Percentiles rank a stretch among this genome's conserved stretches.
Conservation (phyloP, 441 rosid genomes). For the Bocquillonia castaneifolia region DNA sequence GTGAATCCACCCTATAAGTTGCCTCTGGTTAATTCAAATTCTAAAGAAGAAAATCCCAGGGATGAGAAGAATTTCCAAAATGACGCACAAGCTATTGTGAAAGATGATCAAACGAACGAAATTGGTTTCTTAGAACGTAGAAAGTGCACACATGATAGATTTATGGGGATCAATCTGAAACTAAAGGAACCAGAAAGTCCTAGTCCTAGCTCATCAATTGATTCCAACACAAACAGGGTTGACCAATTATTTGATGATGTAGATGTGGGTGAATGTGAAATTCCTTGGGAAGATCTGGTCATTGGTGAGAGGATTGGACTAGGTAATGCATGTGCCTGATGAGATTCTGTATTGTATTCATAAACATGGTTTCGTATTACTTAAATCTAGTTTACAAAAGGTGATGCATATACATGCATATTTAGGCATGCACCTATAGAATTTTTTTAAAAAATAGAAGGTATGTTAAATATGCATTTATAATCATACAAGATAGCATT, state of each 20-base stretch:
- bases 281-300: conserved; percentile 95
- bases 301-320: conserved; percentile 97
- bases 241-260: conserved; percentile 80
- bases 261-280: conserved; percentile 90
- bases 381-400: neutral
- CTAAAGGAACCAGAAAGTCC: conserved; percentile 63
- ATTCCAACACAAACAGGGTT: conserved; percentile 44
- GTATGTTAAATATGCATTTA: neutral
- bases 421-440: neutral
- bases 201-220: conserved; percentile 59
- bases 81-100: conserved; percentile 23
- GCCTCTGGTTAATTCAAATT: conserved; percentile 29
- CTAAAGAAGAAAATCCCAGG: conserved; percentile 35
- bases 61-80: conserved; percentile 35
- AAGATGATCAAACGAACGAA: conserved; percentile 43
- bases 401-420: neutral
- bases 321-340: conserved; percentile 49
- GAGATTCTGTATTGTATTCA: conserved; percentile 11
- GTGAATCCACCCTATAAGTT: conserved; percentile 31
- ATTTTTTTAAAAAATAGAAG: neutral
- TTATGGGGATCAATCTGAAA: conserved; percentile 46
- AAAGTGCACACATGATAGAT: conserved; percentile 52
- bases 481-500: no score
- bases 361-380: conserved; percentile 21
- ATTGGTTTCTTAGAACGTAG: conserved; percentile 41